Percentiles rank a stretch among this genome's conserved stretches.
These are phyloP conservation scores for Puccinia coronata DNA, from an alignment of 1,284 basidiomycete genomes.

Conservation along the genomic window DNA sequence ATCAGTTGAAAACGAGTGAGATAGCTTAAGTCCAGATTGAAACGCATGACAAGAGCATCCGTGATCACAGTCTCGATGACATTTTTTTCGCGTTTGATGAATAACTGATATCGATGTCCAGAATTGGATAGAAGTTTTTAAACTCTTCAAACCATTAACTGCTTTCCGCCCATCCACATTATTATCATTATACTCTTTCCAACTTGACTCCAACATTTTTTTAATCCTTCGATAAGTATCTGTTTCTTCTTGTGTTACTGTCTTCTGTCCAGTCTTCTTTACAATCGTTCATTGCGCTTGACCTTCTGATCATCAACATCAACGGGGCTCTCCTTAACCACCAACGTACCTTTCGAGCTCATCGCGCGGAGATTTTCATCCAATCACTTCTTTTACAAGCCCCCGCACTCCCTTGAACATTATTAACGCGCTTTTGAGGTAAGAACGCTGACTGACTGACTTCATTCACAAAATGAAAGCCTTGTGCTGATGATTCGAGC, in stretches of 20 bases:
- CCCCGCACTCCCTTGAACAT: neutral
- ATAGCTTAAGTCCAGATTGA: neutral
- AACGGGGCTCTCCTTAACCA: neutral
- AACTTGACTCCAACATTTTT: neutral
- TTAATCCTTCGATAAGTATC: constrained; percentile 25
- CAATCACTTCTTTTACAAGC: neutral
- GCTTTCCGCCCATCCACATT: neutral
- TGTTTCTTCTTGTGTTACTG: constrained; percentile 26
- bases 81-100: constrained; percentile 2
- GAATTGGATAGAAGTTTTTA: neutral
- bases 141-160: neutral
- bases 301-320: neutral
- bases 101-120: neutral
- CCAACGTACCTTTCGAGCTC: neutral
- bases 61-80: neutral
- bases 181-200: constrained; percentile 4
- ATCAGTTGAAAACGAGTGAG: constrained; percentile 3
- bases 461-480: neutral
- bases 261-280: neutral
- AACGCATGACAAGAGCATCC: constrained; percentile 19
- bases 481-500: neutral
- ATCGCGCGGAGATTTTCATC: neutral
- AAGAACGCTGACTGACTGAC: neutral
- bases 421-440: constrained; percentile 1
- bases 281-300: constrained; percentile 22